These are phyloP conservation scores for Ogataea saltuana DNA, from an alignment of 805 yeast genomes.

Conservation along the genomic window DNA sequence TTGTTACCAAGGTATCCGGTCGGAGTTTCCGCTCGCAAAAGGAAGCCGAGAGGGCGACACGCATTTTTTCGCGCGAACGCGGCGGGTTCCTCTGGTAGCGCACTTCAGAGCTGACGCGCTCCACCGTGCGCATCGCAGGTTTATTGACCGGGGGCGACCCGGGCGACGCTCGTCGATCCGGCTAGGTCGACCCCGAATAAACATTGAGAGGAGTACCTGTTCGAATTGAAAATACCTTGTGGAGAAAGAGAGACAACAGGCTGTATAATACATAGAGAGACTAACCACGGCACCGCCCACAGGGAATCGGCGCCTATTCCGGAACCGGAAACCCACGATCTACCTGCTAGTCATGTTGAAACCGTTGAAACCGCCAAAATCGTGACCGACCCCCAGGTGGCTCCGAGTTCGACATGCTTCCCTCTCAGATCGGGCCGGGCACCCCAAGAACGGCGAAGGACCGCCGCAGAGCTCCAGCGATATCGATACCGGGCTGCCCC, in stretches of 20 bases:
- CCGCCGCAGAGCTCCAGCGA: no score
- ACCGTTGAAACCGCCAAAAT: no score
- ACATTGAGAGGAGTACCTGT: conserved; percentile 14
- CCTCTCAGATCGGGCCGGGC: no score
- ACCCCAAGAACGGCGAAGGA: no score
- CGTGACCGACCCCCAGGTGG: no score
- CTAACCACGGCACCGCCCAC: no score
- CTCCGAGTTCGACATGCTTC: no score
- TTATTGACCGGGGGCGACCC: not conserved
- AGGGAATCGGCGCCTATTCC: no score
- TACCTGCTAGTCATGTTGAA: no score
- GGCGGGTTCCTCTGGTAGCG: not conserved
- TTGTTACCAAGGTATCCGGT: conserved; percentile 4
- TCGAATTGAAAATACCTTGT: conserved; percentile 6
- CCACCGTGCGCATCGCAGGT: not conserved
- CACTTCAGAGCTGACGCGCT: conserved; percentile 1
- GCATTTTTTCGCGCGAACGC: not conserved
- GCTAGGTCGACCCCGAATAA: conserved; percentile 2
- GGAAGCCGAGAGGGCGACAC: not conserved
- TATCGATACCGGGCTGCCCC: no score
- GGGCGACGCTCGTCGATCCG: conserved; percentile 3
- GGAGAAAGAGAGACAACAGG: conserved; percentile 11
- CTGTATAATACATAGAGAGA: no score
- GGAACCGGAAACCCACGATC: no score
- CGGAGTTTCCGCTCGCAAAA: conserved; percentile 12